These are phyloP conservation scores for Micractinium sp. DNA, from an alignment of 139 green algal species.

Conservation along the genomic window DNA sequence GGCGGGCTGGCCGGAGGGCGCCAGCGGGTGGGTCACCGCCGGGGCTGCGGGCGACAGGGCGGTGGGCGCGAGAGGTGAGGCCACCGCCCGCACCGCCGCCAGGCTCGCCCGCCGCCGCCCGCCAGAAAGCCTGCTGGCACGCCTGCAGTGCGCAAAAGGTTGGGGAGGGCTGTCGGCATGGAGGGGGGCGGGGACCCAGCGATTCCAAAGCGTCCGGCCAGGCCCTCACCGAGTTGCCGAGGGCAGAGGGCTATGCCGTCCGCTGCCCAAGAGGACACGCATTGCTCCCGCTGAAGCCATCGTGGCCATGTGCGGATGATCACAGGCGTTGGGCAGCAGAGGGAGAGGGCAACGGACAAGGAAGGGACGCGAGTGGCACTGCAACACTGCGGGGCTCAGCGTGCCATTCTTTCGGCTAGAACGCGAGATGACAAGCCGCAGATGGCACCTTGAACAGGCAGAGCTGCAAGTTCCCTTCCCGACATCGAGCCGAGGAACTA, in stretches of 20 bases:
- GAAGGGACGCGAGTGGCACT: too few species aligned
- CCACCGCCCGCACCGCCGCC: not conserved
- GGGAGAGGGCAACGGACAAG: not conserved
- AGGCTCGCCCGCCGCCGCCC: not conserved
- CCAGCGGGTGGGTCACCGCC: not conserved
- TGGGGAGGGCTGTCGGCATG: not conserved
- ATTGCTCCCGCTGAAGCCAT: not conserved
- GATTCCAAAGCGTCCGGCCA: not conserved
- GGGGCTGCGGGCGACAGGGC: not conserved
- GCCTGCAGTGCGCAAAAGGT: not conserved
- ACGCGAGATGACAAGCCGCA: too few species aligned
- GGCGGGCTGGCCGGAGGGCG: constrained; percentile 39
- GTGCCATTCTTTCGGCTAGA: too few species aligned
- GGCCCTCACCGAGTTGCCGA: not conserved
- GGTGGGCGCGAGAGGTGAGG: constrained; percentile 6
- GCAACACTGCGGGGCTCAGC: too few species aligned
- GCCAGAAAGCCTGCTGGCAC: not conserved
- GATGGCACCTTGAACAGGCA: too few species aligned
- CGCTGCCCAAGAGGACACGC: not conserved
- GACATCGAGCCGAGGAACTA: too few species aligned
- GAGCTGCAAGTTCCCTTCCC: too few species aligned
- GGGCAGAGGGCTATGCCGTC: not conserved
- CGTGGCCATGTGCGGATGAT: not conserved
- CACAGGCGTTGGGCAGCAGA: not conserved
- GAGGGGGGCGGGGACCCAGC: not conserved